Base-by-base conservation (phyloP, 805 yeast species). In the Limtongozyma cylindracea region DNA sequence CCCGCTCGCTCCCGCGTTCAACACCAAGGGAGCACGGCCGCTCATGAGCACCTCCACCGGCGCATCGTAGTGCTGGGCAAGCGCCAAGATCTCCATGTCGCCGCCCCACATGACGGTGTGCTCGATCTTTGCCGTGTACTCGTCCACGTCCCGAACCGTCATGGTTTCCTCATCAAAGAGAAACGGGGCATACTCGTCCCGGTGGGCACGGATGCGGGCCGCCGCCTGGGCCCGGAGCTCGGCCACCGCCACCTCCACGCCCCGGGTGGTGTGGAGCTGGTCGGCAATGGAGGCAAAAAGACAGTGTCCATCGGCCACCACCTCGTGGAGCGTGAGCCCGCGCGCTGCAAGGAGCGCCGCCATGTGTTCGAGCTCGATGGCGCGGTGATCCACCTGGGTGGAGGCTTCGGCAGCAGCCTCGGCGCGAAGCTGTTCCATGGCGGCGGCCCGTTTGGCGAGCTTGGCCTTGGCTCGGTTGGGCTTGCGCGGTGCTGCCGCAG, bases 21-120 rank as follows among this genome's bases (percentile, higher is more conserved):
- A 61, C 17, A 33, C 41, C 31, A 71, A 50, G 3, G 70, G 56
- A 4, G 80, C 58, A 19, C 77, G 58, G 1, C 91, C 91, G 21
- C 78, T 72, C 53, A 73, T 64, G 46, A 69, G 53, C 8, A 84
- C 68, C 21, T 67, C 53, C n/a, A 84, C 61, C 0, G 80, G 74
- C 31, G 74, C 64, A 27, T 69, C 53, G 33, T 55, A 73, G 10
- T 60, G 62, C 27, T 63, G 56, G 1, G 91, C 56, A 19, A 82
- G 49, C 0, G 95, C 94, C 37, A 77, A 43, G 11, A 84, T 66
- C 47, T 84, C 98, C 51, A 80, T 52, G 33, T 88, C 95, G 6
- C 93, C 88, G 13, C 98, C 98, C 98, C 98, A 84, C 53, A 74
- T 61, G 0, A 91, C 67, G 0, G 93, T 78, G n/a, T 42, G 50